phyloP scores from a whole-genome alignment of 2,329 filamentous ascomycete species.

The Sporothrix inflata region DNA sequence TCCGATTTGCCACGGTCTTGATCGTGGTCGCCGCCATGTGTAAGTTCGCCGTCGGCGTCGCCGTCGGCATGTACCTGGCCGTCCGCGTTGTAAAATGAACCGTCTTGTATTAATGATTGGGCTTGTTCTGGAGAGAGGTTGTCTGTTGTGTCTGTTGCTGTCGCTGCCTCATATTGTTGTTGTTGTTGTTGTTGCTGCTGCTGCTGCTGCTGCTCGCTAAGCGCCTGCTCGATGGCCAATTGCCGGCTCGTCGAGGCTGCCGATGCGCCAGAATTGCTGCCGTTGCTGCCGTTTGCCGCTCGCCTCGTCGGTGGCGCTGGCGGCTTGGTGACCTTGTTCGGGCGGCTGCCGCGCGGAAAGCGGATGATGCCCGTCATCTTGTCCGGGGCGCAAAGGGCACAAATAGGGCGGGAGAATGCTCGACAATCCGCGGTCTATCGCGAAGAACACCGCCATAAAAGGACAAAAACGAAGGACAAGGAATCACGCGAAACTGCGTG shows the following conservation, averaged over 20 bases:
- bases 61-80: neutral
- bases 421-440: neutral
- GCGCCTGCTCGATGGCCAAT: conserved; percentile 28
- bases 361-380: conserved; percentile 45
- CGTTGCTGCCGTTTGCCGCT: neutral
- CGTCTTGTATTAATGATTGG: conserved; percentile 13
- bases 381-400: neutral
- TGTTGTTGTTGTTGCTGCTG: neutral
- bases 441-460: neutral
- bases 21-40: neutral
- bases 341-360: conserved; percentile 45
- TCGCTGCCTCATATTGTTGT: neutral
- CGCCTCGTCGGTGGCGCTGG: conserved; percentile 26
- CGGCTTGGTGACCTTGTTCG: conserved; percentile 51
- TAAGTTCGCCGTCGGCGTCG: neutral
- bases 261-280: neutral
- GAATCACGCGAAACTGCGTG: neutral
- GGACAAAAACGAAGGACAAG: neutral
- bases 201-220: neutral
- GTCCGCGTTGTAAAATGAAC: neutral
- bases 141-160: neutral
- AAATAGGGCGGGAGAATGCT: too few relatives aligned
- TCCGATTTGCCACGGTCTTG: neutral
- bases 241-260: conserved; percentile 23
- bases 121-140: conserved; percentile 9